Percentiles rank a stretch among this genome's conserved stretches.
Evolutionary conservation across 805 yeast species (phyloP).

Genomic region (Lipomyces spencermartinsiae): DNA sequence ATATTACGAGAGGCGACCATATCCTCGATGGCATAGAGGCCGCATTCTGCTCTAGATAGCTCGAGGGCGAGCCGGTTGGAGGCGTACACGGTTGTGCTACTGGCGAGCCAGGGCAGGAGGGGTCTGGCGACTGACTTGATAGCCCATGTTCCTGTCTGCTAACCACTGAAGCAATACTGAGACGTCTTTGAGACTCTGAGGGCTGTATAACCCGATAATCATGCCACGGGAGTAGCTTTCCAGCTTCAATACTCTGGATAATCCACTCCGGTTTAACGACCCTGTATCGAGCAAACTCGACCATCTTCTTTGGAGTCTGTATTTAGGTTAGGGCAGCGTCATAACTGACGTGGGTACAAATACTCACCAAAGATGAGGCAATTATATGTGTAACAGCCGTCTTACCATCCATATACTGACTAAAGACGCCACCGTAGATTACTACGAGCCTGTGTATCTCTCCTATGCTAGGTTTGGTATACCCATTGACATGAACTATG

Average conservation of each 20-base stretch:
- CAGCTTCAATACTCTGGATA: constrained; percentile 60
- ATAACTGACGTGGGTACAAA: no score
- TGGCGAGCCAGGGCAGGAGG: not conserved
- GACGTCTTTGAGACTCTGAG: constrained; percentile 18
- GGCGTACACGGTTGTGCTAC: not conserved
- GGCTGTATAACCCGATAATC: constrained; percentile 55
- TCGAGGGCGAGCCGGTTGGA: not conserved
- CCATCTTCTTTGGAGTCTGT: constrained; percentile 75
- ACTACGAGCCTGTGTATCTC: constrained; percentile 75
- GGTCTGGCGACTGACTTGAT: not conserved
- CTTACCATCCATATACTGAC: constrained; percentile 72
- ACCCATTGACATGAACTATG: constrained; percentile 82
- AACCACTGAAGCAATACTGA: not conserved
- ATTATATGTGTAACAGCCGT: constrained; percentile 82
- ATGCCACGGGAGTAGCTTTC: constrained; percentile 69
- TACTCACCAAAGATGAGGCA: constrained; percentile 54
- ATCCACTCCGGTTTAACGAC: constrained; percentile 89
- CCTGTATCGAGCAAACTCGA: constrained; percentile 68
- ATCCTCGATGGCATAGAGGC: not conserved
- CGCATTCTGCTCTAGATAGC: not conserved
- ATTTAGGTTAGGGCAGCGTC: constrained; percentile 37
- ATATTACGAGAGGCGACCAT: not conserved
- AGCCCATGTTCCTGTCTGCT: not conserved
- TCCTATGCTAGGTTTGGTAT: constrained; percentile 79
- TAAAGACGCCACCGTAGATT: constrained; percentile 78